Evolutionary conservation across 495 filamentous ascomycete species (phyloP).

Genomic region (Collariella sp.): DNA sequence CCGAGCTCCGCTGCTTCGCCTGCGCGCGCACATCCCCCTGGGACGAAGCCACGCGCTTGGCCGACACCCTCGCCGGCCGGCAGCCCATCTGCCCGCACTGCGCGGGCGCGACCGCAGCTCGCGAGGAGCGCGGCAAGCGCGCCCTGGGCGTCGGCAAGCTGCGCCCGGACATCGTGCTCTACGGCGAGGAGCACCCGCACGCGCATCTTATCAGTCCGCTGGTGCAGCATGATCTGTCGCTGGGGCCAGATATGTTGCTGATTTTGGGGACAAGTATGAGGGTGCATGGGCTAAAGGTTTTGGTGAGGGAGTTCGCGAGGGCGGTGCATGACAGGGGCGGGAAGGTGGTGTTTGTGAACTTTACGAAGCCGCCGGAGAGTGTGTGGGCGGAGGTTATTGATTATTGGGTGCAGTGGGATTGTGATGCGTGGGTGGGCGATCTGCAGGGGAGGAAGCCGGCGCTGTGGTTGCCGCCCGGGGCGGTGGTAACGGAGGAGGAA

Average conservation of each 20-base stretch:
- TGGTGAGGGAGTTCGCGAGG: conserved; percentile 62
- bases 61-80: conserved; percentile 44
- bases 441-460: conserved; percentile 46
- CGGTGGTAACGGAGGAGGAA: conserved; percentile 26
- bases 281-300: conserved; percentile 58
- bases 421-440: conserved; percentile 59
- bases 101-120: conserved; percentile 43
- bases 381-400: conserved; percentile 60
- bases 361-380: conserved; percentile 58
- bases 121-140: conserved; percentile 53
- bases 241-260: conserved; percentile 54
- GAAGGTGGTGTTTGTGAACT: conserved; percentile 61
- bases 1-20: conserved; percentile 51
- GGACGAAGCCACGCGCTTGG: conserved; percentile 44
- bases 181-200: conserved; percentile 62
- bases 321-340: conserved; percentile 55
- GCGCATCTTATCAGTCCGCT: conserved; percentile 53
- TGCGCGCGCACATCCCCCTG: conserved; percentile 53
- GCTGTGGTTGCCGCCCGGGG: conserved; percentile 46
- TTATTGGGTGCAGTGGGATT: conserved; percentile 63
- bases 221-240: conserved; percentile 52
- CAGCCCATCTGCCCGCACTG: conserved; percentile 58
- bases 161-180: conserved; percentile 61
- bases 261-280: conserved; percentile 61
- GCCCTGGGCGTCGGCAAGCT: conserved; percentile 53